Evolutionary conservation across 169 alveolate species (phyloP), one percentile per base, ranked within the genome.

Genomic region (Plasmodium fragile): DNA sequence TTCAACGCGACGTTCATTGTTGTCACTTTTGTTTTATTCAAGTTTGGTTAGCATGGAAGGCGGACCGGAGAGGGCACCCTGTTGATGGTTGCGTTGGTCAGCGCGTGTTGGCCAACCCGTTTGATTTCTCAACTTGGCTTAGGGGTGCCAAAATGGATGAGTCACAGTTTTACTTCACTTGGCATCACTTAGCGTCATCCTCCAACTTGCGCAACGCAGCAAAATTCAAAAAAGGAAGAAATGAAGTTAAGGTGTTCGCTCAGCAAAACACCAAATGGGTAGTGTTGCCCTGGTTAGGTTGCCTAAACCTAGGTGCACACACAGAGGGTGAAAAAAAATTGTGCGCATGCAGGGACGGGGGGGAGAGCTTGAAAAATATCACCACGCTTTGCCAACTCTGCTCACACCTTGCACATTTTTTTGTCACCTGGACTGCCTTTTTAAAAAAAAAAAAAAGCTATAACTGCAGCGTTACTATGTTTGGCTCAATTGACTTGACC

Each of bases 401-500:
- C n/a, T n/a, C 4, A 11, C 55, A 11, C 55, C 71, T 55, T 6
- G 30, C 32, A 22, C 30, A n/a, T n/a, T 30, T 59, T 59, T n/a
- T n/a, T n/a, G n/a, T n/a, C n/a, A n/a, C n/a, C n/a, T n/a, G n/a
- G 73, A 25, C 36, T 18, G 7, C 39, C 36, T 25, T 25, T 11
- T 6, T 72, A 83, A 34, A 71, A 41, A 52, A 32, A 18, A 83
- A 83, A 34, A 71, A 41, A 52, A 32, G 55, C 45, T 77, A 75
- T 28, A 70, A 70, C 36, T 87, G 72, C 13, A 87, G 72, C 4
- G 93, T 55, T 8, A 78, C 18, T 36, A 87, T 87, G 13, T 28
- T 65, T 39, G 93, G 93, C 55, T 87, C 93, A 36, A 77, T 87
- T 10, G 75, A 39, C 25, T 32, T 53, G 4, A 32, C 30, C 22